These are phyloP conservation scores for Leucogyrophana mollusca DNA, from an alignment of 768 basidiomycete genomes.

Conservation along the genomic window DNA sequence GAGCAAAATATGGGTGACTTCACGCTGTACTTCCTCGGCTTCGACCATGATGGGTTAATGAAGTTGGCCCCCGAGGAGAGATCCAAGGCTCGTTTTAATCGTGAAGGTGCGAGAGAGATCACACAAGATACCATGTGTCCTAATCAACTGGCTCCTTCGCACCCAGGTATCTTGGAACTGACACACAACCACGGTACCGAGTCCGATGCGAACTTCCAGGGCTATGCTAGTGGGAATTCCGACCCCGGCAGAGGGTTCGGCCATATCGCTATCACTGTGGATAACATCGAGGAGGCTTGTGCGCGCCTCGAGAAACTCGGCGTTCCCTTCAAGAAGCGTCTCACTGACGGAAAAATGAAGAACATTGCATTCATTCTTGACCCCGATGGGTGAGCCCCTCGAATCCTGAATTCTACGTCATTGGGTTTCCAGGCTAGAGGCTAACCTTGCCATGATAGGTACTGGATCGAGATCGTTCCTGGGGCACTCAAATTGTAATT, in stretches of 20 bases:
- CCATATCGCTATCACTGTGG: conserved; percentile 85
- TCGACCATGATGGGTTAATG: conserved; percentile 55
- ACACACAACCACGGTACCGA: conserved; percentile 94
- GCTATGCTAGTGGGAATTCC: conserved; percentile 83
- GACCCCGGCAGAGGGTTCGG: conserved; percentile 81
- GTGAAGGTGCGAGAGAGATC: conserved; percentile 59
- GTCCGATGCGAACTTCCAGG: conserved; percentile 69
- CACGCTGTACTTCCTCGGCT: conserved; percentile 86
- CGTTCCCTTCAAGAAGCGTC: conserved; percentile 86
- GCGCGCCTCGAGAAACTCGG: conserved; percentile 77
- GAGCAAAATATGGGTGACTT: conserved; percentile 59
- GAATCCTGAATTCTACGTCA: conserved; percentile 1
- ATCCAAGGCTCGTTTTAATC: conserved; percentile 43
- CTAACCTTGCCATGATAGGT: conserved; percentile 32
- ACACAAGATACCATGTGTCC: conserved; percentile 1
- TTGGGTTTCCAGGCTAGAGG: neutral
- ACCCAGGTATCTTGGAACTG: conserved; percentile 74
- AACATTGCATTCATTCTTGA: conserved; percentile 83
- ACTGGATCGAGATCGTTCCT: conserved; percentile 61
- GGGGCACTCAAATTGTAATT: conserved; percentile 22
- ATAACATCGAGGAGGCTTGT: conserved; percentile 80
- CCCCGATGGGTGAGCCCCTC: conserved; percentile 64
- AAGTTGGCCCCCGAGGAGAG: conserved; percentile 52
- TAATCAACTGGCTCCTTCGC: neutral
- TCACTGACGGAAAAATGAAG: conserved; percentile 83